Evolutionary conservation across 1,284 basidiomycete species (phyloP), one percentile per base, ranked within the genome.

Genomic region (Cystobasidiaceae sp.): DNA sequence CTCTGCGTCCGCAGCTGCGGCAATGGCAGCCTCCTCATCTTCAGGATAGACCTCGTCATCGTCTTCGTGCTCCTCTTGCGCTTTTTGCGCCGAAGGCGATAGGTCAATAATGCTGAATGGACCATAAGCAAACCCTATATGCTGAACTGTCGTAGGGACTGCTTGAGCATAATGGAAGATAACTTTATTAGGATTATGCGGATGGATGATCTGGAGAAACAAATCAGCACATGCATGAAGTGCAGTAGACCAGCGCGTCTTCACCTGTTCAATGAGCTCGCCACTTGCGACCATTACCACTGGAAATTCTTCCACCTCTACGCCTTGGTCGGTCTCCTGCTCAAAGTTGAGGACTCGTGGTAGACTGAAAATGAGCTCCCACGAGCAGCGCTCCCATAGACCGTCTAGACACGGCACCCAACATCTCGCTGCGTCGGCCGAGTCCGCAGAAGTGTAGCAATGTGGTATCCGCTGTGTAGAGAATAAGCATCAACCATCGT

Each of bases 401-500:
- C 86, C 90, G 77, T 99, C 96, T 13, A 97, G 79, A 73, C 96
- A 99, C 3, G 96, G 96, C 9, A 97, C 88, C 96, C 96, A 99
- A 72, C 90, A 92, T 71, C 96, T 82, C 7, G 94, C 91, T 11
- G 90, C 84, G 74, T 96, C 91, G 4, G 91, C 86, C 3, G 88
- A 89, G 0, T 90, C 89, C 0, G 93, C 87, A 2, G 87, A 88
- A 2, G 93, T 93, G 74, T 89, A 98, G 60, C 89, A 86, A 77
- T 98, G 96, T 30, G 93, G 93, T 65, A 91, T 85, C 71, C 90
- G 87, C 89, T 93, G 71, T 0, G 69, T 27, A 4, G 19, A 0
- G 17, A 28, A 34, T n/a, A n/a, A 28, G 41, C 32, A n/a, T n/a
- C n/a, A n/a, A n/a, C 2, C 23, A 66, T 74, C 45, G 74, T 73